Base-by-base conservation (phyloP, 2,329 filamentous ascomycete species). In the Ophiostoma populinum region DNA sequence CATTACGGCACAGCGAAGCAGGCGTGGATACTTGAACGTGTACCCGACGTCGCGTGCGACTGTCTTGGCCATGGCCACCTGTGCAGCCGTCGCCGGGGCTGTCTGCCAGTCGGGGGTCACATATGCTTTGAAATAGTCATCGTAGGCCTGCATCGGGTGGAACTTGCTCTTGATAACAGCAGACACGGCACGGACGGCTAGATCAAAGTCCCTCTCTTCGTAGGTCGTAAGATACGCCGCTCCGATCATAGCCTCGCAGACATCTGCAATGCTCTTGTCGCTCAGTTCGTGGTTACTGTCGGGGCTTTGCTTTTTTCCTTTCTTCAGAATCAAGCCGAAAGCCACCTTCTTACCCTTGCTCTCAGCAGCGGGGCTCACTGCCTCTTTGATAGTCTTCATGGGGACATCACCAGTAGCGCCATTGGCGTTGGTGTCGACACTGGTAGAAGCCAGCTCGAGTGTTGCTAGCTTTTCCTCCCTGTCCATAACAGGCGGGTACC, bases 191-290 rank as follows among this genome's bases (percentile, higher is more conserved):
- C 60, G 59, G 15, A 76, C 64, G 1, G 72, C 72, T 49, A 69
- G 50, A 47, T 76, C 65, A 47, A 75, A 65, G 38, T 56, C 50
- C 2, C 47, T 48, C 5, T 57, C 46, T 7, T 55, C 47, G 24
- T 53, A 48, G 4, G 55, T 55, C 0, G 62, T 65, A 25, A 79
- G 54, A 34, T 77, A 74, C 0, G 86, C 78, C 3, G 87, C 90
- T 6, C 87, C 90, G 32, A 98, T 95, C 38, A 94, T 58, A 1
- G 90, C 87, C 51, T 95, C 90, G 41, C 82, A 93, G 1, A 95
- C 85, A 53, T 95, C 90, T 4, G 90, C 87, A 47, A 93, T 77
- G 1, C 80, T 79, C 59, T 98, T 98, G 55, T 93, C 80, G 1
- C 75, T 76, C 2, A 98, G 65, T 0, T 58, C 59, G 49, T 94